phyloP scores from a whole-genome alignment of 495 filamentous ascomycete genomes.

The Podospora bellae-mahoneyi region DNA sequence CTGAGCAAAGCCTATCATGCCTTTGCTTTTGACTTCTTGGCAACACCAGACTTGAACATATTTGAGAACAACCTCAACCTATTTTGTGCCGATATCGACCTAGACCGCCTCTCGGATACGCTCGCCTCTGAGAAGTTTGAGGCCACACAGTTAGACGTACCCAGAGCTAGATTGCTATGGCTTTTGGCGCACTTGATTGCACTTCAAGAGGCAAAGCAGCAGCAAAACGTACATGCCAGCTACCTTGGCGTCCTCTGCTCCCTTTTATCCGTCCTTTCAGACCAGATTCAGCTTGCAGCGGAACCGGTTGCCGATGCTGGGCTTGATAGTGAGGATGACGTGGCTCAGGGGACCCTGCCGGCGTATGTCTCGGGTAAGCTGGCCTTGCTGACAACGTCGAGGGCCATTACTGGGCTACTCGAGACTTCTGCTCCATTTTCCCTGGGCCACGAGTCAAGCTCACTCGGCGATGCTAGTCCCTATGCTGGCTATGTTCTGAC shows the following conservation, averaged over 20 bases:
- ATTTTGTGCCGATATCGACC: slow-evolving; percentile 25
- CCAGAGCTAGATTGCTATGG: slow-evolving; percentile 56
- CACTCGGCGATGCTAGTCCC: slow-evolving; percentile 60
- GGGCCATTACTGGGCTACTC: slow-evolving; percentile 40
- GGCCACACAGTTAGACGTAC: slow-evolving; percentile 19
- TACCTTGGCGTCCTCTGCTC: slow-evolving; percentile 27
- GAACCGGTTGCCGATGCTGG: slow-evolving; percentile 20
- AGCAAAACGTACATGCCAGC: slow-evolving; percentile 18
- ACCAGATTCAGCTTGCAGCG: not conserved
- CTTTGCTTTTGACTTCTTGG: slow-evolving; percentile 40
- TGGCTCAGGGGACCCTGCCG: slow-evolving; percentile 22
- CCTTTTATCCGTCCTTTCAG: slow-evolving; percentile 23
- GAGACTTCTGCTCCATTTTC: slow-evolving; percentile 40
- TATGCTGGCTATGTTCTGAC: slow-evolving; percentile 86
- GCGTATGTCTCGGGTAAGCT: slow-evolving; percentile 34
- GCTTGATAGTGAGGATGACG: slow-evolving; percentile 11
- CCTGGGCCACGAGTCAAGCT: slow-evolving; percentile 18
- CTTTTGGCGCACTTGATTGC: slow-evolving; percentile 78
- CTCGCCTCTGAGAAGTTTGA: slow-evolving; percentile 13
- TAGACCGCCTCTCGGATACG: slow-evolving; percentile 30
- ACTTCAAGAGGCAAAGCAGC: slow-evolving; percentile 54
- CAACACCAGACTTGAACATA: slow-evolving; percentile 23
- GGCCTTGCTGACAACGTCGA: slow-evolving; percentile 37
- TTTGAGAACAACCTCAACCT: slow-evolving; percentile 22
- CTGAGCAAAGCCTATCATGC: slow-evolving; percentile 32